Base-by-base conservation (phyloP, 1,284 basidiomycete genomes). In the Melampsora americana region DNA sequence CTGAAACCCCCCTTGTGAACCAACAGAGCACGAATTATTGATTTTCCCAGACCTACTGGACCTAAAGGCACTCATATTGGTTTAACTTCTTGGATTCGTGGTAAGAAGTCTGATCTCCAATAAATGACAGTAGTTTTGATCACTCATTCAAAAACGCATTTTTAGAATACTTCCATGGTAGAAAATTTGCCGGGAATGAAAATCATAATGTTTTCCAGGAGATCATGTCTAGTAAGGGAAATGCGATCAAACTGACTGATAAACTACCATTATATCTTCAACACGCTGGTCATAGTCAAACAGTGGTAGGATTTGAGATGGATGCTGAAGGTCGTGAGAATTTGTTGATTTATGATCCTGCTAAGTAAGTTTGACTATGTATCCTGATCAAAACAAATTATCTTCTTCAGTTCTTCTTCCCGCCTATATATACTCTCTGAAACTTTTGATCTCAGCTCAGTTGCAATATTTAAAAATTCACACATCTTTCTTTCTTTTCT, bases 181-280 rank as follows among this genome's bases (percentile, higher is more conserved):
- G 30, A 7, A 7, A 28, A 32, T 6, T 32, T 39, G n/a, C 61
- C 7, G n/a, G 30, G n/a, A 20, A 28, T 20, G 7, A 62, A 26
- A 30, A 39, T 62, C 61, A 62, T 30, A 28, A 56, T 56, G n/a
- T 28, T 7, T 56, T 56, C 20, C 23, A 56, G 14, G 28, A 23
- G 53, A 56, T 56, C 6, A 56, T 56, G 53, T n/a, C 23, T 23
- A 28, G 53, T 7, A 46, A 66, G 20, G 39, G 35, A 48, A 60
- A 35, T 7, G 18, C 53, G n/a, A 61, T 74, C 61, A 26, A 35
- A 50, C 23, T 23, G 26, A 70, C 62, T 1, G 23, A 20, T 11
- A 77, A 77, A 35, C 78, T 79, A 56, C 81, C 81, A 12, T 66
- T 82, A 18, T 81, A 81, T 62, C 77, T 82, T 1, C 81, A 82